These are phyloP conservation scores for Avena sativa DNA, from an alignment of 176 grass and related monocot species.

Conservation along the genomic window DNA sequence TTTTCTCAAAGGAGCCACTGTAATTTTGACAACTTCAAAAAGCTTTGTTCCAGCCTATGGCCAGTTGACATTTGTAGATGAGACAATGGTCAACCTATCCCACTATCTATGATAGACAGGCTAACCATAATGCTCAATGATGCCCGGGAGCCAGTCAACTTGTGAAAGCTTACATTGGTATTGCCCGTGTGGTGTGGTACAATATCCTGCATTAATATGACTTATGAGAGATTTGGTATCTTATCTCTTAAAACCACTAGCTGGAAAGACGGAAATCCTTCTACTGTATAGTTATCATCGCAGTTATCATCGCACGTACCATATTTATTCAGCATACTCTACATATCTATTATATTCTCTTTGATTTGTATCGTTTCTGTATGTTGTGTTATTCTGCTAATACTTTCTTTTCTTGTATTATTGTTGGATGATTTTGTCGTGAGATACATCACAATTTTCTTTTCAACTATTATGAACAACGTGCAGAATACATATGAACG, in stretches of 20 bases:
- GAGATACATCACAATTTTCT: slow-evolving; percentile 38
- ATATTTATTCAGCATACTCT: not conserved
- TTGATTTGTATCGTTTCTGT: not conserved
- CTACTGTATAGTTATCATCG: not conserved
- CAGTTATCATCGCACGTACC: not conserved
- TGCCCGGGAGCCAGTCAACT: no score
- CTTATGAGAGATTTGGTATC: slow-evolving; percentile 1
- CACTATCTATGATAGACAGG: no score
- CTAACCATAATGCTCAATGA: no score
- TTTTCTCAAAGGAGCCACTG: no score
- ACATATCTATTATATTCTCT: not conserved
- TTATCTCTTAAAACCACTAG: not conserved
- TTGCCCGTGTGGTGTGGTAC: not conserved
- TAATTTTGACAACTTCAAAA: no score
- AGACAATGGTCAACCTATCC: no score
- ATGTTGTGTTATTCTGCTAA: slow-evolving; percentile 4
- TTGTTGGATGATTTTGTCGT: slow-evolving; percentile 13
- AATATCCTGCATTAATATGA: not conserved
- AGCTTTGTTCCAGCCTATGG: no score
- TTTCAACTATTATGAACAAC: slow-evolving; percentile 74
- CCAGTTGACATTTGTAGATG: no score
- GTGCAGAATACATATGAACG: slow-evolving; percentile 71
- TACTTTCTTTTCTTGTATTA: not conserved
- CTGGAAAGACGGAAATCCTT: slow-evolving; percentile 33
- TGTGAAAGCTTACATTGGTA: no score